Evolutionary conservation across 257 asterid genomes (phyloP), one percentile per base, ranked within the genome.

Genomic region (Pogostemon cablin): DNA sequence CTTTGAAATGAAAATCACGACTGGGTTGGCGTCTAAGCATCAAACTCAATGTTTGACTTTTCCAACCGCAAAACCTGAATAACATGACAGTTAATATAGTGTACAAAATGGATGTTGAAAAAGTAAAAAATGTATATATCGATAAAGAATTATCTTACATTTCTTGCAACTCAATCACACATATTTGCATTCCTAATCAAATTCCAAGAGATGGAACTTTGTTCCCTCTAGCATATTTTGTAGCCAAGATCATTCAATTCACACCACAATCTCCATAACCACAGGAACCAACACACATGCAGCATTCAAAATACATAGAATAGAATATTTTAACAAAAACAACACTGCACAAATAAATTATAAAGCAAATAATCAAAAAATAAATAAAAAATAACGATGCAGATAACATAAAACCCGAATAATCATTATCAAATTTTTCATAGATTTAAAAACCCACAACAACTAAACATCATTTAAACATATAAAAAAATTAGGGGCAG

Each of bases 181-280:
- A 85, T 66, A 95, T 91, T 83, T 95, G 98, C 98, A 95, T 88
- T 55, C 98, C 98, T 83, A 95, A 88, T 79, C 98, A 95, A 64
- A 95, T 95, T 80, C 99, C 99, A 46, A 95, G 87, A 83, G 86
- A 91, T 7, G 98, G 98, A 78, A 91, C 79, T 62, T 49, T 77
- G 75, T 89, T 89, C 77, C 88, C 99, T 82, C 98, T 78, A 4
- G 97, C 97, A 77, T 91, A 95, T 72, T 87, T 86, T 71, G 99
- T 98, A 78, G 99, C 99, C 85, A 95, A 79, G 65, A 95, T 78
- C 99, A 95, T 95, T 72, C 99, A 98, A 65, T 76, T 80, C 64
- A 95, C 87, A 73, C 99, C 98, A 72, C 98, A 96, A 75, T 95
- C 99, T 73, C 98, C 99, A 73, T 91, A 95, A 49, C 98, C 99